Conservation (phyloP, 306 rosid genomes). For the Benincasa hispida region DNA sequence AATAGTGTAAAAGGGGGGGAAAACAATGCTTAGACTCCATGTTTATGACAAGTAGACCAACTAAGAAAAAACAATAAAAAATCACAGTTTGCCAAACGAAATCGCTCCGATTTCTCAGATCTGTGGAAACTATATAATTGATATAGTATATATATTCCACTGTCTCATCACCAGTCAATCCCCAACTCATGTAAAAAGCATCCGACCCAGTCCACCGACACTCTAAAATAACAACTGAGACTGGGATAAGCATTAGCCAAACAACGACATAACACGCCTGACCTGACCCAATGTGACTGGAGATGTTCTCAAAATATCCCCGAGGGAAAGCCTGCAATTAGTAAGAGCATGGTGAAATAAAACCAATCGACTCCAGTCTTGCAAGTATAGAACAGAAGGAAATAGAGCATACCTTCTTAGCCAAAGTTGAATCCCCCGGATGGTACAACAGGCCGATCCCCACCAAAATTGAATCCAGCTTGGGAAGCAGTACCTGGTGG, state of each 20-base stretch:
- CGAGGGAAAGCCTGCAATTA: background rate
- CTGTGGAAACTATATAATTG: background rate
- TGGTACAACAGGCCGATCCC: slow-evolving; percentile 51
- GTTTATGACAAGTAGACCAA: background rate
- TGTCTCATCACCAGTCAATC: slow-evolving; percentile 2
- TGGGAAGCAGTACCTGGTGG: slow-evolving; percentile 72
- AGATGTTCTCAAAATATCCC: background rate
- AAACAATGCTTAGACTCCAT: slow-evolving; percentile 8
- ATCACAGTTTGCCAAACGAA: background rate
- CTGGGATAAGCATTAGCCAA: background rate
- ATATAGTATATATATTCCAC: background rate
- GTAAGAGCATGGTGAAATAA: background rate
- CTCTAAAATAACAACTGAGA: slow-evolving; percentile 6
- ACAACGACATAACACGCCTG: slow-evolving; percentile 1
- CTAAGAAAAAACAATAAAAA: slow-evolving; percentile 1
- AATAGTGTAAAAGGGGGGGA: background rate
- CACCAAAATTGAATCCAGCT: slow-evolving; percentile 61
- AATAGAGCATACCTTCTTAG: slow-evolving; percentile 32
- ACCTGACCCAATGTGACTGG: slow-evolving; percentile 6
- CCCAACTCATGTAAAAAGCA: slow-evolving; percentile 1
- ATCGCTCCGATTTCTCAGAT: background rate
- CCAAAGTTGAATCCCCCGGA: slow-evolving; percentile 88
- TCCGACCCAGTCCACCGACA: background rate
- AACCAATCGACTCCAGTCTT: background rate
- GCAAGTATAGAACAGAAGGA: background rate